A percentile compares a stretch with the other conserved stretches of the same genome.
phyloP scores from a whole-genome alignment of 2,329 filamentous ascomycete genomes.

The Cordyceps tenuipes region DNA sequence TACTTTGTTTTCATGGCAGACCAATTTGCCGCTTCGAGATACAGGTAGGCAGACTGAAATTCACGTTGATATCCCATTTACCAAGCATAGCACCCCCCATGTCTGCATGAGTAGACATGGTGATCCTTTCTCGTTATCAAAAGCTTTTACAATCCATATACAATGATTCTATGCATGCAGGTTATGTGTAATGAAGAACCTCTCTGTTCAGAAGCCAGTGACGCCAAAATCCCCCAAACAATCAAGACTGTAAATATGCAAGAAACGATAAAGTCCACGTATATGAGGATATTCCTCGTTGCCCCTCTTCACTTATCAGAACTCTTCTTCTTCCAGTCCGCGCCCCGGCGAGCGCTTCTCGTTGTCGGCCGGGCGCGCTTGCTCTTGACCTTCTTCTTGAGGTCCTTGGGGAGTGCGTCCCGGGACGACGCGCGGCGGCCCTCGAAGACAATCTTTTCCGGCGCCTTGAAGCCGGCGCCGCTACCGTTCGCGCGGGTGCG shows the following conservation, averaged over 20 bases:
- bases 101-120: not conserved
- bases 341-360: constrained; percentile 31
- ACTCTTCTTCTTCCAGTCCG: constrained; percentile 35
- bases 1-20: not conserved
- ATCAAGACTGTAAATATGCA: not conserved
- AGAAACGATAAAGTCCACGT: not conserved
- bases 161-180: constrained; percentile 2
- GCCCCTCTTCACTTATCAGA: not conserved
- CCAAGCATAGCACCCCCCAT: not conserved
- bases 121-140: not conserved
- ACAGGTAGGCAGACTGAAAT: constrained; percentile 22
- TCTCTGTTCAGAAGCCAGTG: constrained; percentile 1
- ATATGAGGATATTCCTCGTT: not conserved
- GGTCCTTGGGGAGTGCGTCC: constrained; percentile 54
- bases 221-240: constrained; percentile 2
- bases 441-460: constrained; percentile 72
- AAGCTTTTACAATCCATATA: not conserved
- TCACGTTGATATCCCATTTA: constrained; percentile 24
- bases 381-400: constrained; percentile 44
- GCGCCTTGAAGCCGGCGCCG: constrained; percentile 38
- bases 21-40: constrained; percentile 8
- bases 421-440: constrained; percentile 64
- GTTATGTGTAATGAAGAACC: not conserved
- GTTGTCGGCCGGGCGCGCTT: constrained; percentile 31
- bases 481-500: constrained; percentile 35